phyloP scores from a whole-genome alignment of 2,329 filamentous ascomycete species.

The Ophiostoma pallidulum region DNA sequence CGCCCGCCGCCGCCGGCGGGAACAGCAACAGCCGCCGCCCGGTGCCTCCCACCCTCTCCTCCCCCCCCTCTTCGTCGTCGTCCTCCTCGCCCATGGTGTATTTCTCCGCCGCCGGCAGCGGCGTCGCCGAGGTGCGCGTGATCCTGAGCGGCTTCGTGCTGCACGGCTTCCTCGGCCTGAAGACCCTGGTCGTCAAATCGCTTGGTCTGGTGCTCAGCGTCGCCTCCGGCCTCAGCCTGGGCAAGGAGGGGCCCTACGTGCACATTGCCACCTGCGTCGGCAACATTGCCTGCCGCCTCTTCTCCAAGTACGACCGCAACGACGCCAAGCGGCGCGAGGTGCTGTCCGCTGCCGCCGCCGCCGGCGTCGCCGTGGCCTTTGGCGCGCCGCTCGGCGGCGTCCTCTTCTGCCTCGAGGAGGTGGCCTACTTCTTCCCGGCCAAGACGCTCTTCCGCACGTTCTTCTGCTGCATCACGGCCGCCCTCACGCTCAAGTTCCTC shows the following conservation, averaged over 20 bases:
- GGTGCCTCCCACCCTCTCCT: too few relatives aligned
- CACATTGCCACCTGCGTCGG: constrained; percentile 93
- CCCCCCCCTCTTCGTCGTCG: background rate
- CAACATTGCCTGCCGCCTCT: constrained; percentile 91
- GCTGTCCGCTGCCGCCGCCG: constrained; percentile 83
- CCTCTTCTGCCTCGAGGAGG: constrained; percentile 88
- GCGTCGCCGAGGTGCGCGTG: constrained; percentile 93
- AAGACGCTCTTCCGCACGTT: constrained; percentile 97
- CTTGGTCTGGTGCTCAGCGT: constrained; percentile 77
- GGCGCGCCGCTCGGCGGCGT: constrained; percentile 82
- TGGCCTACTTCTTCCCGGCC: constrained; percentile 93
- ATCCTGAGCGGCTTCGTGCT: constrained; percentile 97
- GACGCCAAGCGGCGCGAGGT: constrained; percentile 91
- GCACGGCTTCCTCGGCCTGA: constrained; percentile 86
- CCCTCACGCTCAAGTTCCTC: constrained; percentile 83
- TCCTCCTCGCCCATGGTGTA: constrained; percentile 63
- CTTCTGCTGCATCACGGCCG: constrained; percentile 93
- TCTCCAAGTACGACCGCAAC: constrained; percentile 86
- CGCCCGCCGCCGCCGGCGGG: too few relatives aligned
- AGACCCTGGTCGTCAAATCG: constrained; percentile 79
- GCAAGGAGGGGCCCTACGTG: constrained; percentile 94
- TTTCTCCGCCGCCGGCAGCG: constrained; percentile 91
- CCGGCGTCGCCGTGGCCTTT: constrained; percentile 89
- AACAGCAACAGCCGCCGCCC: too few relatives aligned
- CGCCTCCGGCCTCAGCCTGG: constrained; percentile 82